These are phyloP conservation scores for Salix koriyanagi DNA, from an alignment of 345 rosid species.

Conservation along the genomic window DNA sequence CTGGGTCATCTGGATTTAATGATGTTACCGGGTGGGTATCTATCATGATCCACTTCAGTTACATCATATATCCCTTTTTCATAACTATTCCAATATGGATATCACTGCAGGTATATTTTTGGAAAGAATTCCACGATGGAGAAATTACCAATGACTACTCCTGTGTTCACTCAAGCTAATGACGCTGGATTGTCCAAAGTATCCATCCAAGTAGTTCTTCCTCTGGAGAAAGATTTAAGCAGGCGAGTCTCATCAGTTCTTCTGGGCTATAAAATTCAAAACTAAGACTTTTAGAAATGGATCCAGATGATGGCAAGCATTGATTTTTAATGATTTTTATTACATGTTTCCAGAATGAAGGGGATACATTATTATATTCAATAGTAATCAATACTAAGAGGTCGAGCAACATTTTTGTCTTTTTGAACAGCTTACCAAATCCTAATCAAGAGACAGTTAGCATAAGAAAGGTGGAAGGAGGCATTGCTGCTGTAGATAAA, in stretches of 20 bases:
- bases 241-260: slow-evolving; percentile 32
- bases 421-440: slow-evolving; percentile 56
- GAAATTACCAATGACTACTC: slow-evolving; percentile 75
- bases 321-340: neutral
- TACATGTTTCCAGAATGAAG: neutral
- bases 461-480: slow-evolving; percentile 66
- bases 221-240: slow-evolving; percentile 57
- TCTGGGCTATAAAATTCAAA: neutral
- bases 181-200: slow-evolving; percentile 48
- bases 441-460: slow-evolving; percentile 56
- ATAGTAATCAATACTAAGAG: neutral
- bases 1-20: slow-evolving; percentile 69
- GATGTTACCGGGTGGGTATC: slow-evolving; percentile 63
- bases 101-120: slow-evolving; percentile 58
- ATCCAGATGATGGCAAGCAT: neutral
- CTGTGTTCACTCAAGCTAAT: slow-evolving; percentile 65
- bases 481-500: slow-evolving; percentile 66
- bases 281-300: neutral
- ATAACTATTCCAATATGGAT: neutral
- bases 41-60: neutral
- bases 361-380: neutral
- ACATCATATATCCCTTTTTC: neutral
- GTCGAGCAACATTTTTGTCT: neutral
- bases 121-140: slow-evolving; percentile 59
- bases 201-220: slow-evolving; percentile 81